Conservation (phyloP, 2,329 filamentous ascomycete species). For the Domatiomyces globalis region DNA sequence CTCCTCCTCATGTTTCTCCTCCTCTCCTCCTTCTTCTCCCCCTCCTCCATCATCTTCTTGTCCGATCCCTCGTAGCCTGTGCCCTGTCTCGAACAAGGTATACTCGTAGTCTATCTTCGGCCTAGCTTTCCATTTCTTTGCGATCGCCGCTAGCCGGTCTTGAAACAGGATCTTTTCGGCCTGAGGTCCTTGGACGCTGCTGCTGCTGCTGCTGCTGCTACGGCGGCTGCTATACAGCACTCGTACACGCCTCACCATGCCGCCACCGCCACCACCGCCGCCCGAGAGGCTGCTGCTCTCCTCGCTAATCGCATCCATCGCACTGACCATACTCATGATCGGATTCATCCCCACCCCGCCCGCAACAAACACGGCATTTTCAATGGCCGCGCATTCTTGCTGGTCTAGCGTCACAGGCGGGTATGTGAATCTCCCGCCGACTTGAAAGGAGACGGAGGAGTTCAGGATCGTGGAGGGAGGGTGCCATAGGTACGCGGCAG, state of each 20-base stretch:
- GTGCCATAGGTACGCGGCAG: slow-evolving; percentile 64
- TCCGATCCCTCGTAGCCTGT: background rate
- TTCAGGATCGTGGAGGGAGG: slow-evolving; percentile 39
- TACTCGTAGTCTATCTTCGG: slow-evolving; percentile 30
- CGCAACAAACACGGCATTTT: slow-evolving; percentile 58
- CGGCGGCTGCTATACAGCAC: slow-evolving; percentile 15
- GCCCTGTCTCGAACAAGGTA: slow-evolving; percentile 35
- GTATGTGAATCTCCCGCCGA: slow-evolving; percentile 71
- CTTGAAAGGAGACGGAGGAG: slow-evolving; percentile 49
- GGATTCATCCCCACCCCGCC: slow-evolving; percentile 68
- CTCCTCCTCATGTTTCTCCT: background rate
- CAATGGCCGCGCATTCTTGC: slow-evolving; percentile 27
- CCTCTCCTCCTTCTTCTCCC: background rate
- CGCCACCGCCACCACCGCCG: background rate
- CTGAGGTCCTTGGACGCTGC: background rate
- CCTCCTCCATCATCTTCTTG: background rate
- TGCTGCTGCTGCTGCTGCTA: slow-evolving; percentile 9
- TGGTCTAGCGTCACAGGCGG: slow-evolving; percentile 44
- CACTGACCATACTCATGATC: slow-evolving; percentile 19
- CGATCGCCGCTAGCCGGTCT: slow-evolving; percentile 32
- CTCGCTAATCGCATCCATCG: slow-evolving; percentile 11
- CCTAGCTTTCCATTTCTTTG: slow-evolving; percentile 19
- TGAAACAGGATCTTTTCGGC: slow-evolving; percentile 38
- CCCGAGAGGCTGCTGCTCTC: slow-evolving; percentile 2
- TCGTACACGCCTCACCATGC: slow-evolving; percentile 6